Evolutionary conservation across 164 flowering plant genomes (phyloP), one percentile per base, ranked within the genome.

Genomic region (Saururus chinensis): DNA sequence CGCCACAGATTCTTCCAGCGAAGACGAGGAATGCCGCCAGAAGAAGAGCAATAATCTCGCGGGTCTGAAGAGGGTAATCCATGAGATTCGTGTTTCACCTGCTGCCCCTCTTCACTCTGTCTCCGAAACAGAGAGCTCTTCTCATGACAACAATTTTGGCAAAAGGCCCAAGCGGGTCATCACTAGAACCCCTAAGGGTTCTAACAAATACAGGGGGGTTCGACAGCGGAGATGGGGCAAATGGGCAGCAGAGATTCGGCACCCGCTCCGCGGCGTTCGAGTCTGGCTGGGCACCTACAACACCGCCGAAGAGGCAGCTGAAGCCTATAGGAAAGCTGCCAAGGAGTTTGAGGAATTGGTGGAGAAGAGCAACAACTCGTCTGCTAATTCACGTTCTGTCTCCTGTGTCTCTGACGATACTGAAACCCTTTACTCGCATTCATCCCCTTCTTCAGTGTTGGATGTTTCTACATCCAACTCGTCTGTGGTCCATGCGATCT

Each of bases 201-300:
- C 68, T 2, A 54, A 78, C 0, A 84, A 76, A 55, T 82, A 66
- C 65, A 74, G 73, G 51, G 98, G 98, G 8, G 93, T 92, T 35
- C 72, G 98, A 16, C 88, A 78, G 60, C 74, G 98, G 65, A 79
- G 74, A 66, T 92, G 96, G 98, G 98, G 98, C 0, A 92, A 86
- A 74, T 92, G 88, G 88, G 96, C 96, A 2, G 98, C 98, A n/a
- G 96, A 89, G 70, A 92, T 92, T 64, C 81, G 93, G 8, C 84
- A 92, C 63, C 98, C 96, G 0, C 20, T 84, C 21, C 62, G 68
- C n/a, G 72, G 83, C 0, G 69, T n/a, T 11, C 72, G 98, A 7
- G 61, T 79, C 24, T 92, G 98, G 98, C 66, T 92, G 72, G 98
- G 98, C 11, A 92, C 98, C 13, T 92, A 59, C 66, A 61, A 80